A percentile compares a stretch with the other conserved stretches of the same genome.
phyloP scores from a whole-genome alignment of 345 rosid species.

The Abelmoschus esculentus region DNA sequence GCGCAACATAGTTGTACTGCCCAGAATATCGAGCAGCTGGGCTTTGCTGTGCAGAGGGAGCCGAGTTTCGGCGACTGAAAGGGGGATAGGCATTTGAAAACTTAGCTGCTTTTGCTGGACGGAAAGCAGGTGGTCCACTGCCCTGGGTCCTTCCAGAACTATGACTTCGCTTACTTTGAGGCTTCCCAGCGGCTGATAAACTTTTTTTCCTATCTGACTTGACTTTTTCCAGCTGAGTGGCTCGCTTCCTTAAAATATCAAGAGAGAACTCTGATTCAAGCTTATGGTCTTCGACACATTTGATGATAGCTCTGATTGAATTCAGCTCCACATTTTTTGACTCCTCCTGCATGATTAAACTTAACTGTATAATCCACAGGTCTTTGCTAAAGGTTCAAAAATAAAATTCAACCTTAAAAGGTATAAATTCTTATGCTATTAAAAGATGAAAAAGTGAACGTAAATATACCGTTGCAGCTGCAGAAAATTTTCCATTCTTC shows the following conservation, averaged over 20 bases:
- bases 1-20: slow-evolving; percentile 33
- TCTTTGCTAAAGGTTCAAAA: background rate
- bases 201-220: slow-evolving; percentile 35
- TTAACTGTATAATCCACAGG: background rate
- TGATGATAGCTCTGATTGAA: slow-evolving; percentile 42
- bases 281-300: slow-evolving; percentile 53
- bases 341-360: slow-evolving; percentile 37
- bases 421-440: background rate
- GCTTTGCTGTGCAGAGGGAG: slow-evolving; percentile 32
- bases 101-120: slow-evolving; percentile 40
- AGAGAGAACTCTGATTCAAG: slow-evolving; percentile 41
- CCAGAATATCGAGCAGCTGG: slow-evolving; percentile 37
- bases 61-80: slow-evolving; percentile 27
- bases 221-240: slow-evolving; percentile 34
- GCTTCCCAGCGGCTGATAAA: slow-evolving; percentile 28
- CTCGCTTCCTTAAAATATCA: slow-evolving; percentile 37
- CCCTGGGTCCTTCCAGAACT: slow-evolving; percentile 23
- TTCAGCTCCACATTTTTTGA: slow-evolving; percentile 38
- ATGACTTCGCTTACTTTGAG: slow-evolving; percentile 35
- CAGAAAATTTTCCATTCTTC: slow-evolving; percentile 31
- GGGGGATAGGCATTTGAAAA: slow-evolving; percentile 31
- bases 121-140: slow-evolving; percentile 18
- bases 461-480: slow-evolving; percentile 25
- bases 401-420: background rate
- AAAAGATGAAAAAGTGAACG: background rate